A percentile compares a stretch with the other conserved stretches of the same genome.
phyloP scores from a whole-genome alignment of 2,329 filamentous ascomycete species.

The Fusarium buxicola region DNA sequence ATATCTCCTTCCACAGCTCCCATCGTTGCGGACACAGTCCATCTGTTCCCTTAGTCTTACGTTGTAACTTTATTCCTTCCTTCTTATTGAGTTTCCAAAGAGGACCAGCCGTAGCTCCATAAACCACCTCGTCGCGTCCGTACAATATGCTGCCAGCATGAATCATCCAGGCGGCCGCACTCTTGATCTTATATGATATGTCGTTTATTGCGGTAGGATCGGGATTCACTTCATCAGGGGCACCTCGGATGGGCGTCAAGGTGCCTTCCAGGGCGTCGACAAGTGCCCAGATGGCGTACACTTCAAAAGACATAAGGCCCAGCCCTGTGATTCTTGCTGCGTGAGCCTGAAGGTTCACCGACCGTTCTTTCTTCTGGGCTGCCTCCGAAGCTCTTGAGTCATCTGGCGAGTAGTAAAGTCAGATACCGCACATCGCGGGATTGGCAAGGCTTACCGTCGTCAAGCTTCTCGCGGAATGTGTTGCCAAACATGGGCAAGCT shows the following conservation, averaged over 20 bases:
- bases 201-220: constrained; percentile 17
- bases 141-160: constrained; percentile 17
- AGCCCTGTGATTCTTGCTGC: constrained; percentile 18
- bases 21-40: constrained; percentile 29
- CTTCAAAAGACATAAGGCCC: background rate
- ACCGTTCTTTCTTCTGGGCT: background rate
- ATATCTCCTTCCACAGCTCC: constrained; percentile 36
- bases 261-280: constrained; percentile 31
- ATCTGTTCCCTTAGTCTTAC: constrained; percentile 27
- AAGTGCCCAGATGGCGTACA: constrained; percentile 31
- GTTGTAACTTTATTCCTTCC: constrained; percentile 17
- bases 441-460: constrained; percentile 1
- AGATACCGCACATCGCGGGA: background rate
- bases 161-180: constrained; percentile 17
- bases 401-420: background rate
- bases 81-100: constrained; percentile 35
- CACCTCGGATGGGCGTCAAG: constrained; percentile 23
- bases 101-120: constrained; percentile 29
- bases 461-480: constrained; percentile 14
- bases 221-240: constrained; percentile 21
- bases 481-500: constrained; percentile 11
- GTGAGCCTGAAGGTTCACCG: constrained; percentile 17
- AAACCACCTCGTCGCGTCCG: constrained; percentile 27
- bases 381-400: constrained; percentile 4
- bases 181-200: constrained; percentile 7